Base-by-base conservation (phyloP, 179 eudicot species). In the Silene vulgaris region DNA sequence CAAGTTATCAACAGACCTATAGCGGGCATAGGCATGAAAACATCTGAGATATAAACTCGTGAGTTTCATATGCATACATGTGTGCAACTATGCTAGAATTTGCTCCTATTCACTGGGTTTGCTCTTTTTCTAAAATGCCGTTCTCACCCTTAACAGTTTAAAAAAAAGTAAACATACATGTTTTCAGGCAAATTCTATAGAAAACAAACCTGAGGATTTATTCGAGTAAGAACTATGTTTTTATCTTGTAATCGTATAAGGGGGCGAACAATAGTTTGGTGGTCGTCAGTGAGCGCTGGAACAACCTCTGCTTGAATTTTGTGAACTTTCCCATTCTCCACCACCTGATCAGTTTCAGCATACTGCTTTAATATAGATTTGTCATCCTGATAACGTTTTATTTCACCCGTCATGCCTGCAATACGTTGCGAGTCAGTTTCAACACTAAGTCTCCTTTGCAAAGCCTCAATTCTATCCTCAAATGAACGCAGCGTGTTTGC, bases 331-430 rank as follows among this genome's bases (percentile, higher is more conserved):
- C 99, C 99, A 82, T 88, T 81, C 54, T 93, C 96, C 73, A 87
- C 78, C 71, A 96, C 97, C 86, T 90, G 97, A 79, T 96, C 98
- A 76, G 85, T 96, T 45, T 96, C 99, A 65, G 96, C 97, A 88
- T 93, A 96, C 75, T 91, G 98, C 86, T 91, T 93, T 78, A 96
- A 74, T 74, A 93, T 82, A 75, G 80, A 73, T 74, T 83, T 93
- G 84, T 93, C 98, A 60, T 96, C 98, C 68, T 93, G 98, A 85
- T 96, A 93, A 4, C 99, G 89, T 78, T 88, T 93, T 21, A 93
- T 79, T 86, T 93, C 99, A 4, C 96, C 90, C 76, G 86, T 74
- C 89, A 96, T 96, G 60, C 97, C 96, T 43, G 90, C 77, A 72
- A 83, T 75, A 16, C 99, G 90, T 74, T 89, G 96, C 37, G 89